Percentiles rank a stretch among this genome's conserved stretches.
Evolutionary conservation across 1,284 basidiomycete species (phyloP).

Genomic region (Moesziomyces aphidis): DNA sequence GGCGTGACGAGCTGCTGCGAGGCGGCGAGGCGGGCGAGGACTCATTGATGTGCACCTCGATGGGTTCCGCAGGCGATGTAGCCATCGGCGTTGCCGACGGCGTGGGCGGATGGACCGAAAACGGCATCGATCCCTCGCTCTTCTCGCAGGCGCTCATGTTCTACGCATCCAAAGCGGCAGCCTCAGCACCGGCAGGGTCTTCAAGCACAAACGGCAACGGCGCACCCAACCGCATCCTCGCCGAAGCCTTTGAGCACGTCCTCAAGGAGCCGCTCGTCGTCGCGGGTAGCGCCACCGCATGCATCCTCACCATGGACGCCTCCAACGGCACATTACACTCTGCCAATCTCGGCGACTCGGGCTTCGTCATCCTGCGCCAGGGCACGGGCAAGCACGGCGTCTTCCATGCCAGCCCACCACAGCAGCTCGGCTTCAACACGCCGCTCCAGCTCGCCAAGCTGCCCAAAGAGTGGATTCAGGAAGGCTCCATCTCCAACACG

Average conservation of each 20-base stretch:
- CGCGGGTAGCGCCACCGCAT: conserved; percentile 88
- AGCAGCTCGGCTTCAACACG: conserved; percentile 65
- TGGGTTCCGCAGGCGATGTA: conserved; percentile 75
- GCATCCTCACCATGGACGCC: conserved; percentile 80
- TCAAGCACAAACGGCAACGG: conserved; percentile 2
- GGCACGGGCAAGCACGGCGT: conserved; percentile 58
- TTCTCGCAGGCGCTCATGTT: conserved; percentile 78
- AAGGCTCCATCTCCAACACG: conserved; percentile 53
- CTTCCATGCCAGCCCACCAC: conserved; percentile 56
- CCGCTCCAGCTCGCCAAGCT: conserved; percentile 66
- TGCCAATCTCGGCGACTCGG: conserved; percentile 91
- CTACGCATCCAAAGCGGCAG: conserved; percentile 74
- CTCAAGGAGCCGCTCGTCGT: conserved; percentile 77
- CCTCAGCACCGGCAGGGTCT: conserved; percentile 12
- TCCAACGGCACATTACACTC: conserved; percentile 79
- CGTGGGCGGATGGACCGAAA: conserved; percentile 79
- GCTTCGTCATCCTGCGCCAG: conserved; percentile 77
- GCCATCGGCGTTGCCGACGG: conserved; percentile 79
- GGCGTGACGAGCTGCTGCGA: conserved; percentile 74
- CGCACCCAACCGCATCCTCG: conserved; percentile 73
- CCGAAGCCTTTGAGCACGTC: conserved; percentile 79
- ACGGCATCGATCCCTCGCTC: conserved; percentile 84
- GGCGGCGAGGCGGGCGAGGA: conserved; percentile 72
- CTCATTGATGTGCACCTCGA: conserved; percentile 73
- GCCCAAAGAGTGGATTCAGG: conserved; percentile 47